Evolutionary conservation across 352 stramenopile genomes (phyloP), one percentile per base, ranked within the genome.

Genomic region (Discostella stelligera): DNA sequence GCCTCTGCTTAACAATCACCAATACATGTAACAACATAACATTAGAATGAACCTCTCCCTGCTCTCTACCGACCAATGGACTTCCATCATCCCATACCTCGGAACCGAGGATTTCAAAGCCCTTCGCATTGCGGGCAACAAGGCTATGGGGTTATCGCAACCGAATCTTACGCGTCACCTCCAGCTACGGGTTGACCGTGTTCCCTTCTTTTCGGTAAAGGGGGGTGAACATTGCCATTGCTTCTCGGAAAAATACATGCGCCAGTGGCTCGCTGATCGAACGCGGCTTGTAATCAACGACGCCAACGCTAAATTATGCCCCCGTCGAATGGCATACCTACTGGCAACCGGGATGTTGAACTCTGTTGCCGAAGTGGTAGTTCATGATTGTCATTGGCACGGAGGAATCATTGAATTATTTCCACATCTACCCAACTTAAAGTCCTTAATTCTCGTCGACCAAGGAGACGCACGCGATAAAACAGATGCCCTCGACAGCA

Each of bases 91-190:
- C n/a, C 23, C 60, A 21, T 75, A 72, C 37, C 69, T 83, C 23
- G 48, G 3, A 2, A 59, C 60, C 32, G 64, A 71, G 27, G 75
- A 83, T 9, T 58, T 83, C 0, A 79, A 76, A 37, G 49, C 68
- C 7, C 65, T 83, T 18, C 63, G 75, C 7, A 65, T 83, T 11
- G 66, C 64, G 2, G 69, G 75, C 2, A 59, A 11, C 50, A 83
- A 69, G 61, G 44, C 39, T 5, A 62, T 66, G 23, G 30, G 46
- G 13, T 30, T 82, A 4, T 37, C 50, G 9, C 63, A 72, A 50
- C 75, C 75, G 18, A 32, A 18, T 4, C 52, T 83, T n/a, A 78
- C 69, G 23, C 53, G n/a, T 27, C 75, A 83, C 41, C 64, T 83
- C 8, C 62, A 66, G 46, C 46, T 83, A 27, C 46, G 65, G 0